Percentiles rank a stretch among this genome's conserved stretches.
These are phyloP conservation scores for Alternaria sp. DNA, from an alignment of 2,329 filamentous ascomycete genomes.

Conservation along the genomic window DNA sequence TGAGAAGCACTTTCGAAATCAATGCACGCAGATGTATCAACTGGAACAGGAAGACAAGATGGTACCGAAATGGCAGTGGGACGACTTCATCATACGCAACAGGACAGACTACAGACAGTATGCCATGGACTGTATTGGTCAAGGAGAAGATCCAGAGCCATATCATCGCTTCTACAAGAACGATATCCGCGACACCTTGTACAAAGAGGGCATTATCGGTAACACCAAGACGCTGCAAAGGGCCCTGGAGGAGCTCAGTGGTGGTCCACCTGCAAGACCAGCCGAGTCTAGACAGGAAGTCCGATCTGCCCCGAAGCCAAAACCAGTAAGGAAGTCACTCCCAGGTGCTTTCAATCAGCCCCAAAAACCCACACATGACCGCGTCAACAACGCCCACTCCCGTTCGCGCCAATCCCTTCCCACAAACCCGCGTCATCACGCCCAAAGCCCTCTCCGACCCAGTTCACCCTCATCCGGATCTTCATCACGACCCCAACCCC, in stretches of 20 bases:
- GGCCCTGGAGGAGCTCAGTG: slow-evolving; percentile 32
- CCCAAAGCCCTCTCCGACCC: not conserved
- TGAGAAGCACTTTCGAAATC: slow-evolving; percentile 39
- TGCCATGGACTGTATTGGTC: slow-evolving; percentile 24
- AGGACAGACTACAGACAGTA: slow-evolving; percentile 42
- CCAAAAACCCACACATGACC: not conserved
- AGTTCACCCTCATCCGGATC: not conserved
- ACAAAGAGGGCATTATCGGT: slow-evolving; percentile 31
- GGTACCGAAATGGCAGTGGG: slow-evolving; percentile 48
- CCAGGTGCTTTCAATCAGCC: slow-evolving; percentile 7
- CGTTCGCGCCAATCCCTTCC: slow-evolving; percentile 27
- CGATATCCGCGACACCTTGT: slow-evolving; percentile 33
- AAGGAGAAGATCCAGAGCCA: slow-evolving; percentile 29
- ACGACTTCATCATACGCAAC: slow-evolving; percentile 48
- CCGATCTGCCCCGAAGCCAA: not conserved
- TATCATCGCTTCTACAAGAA: slow-evolving; percentile 47
- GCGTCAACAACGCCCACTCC: not conserved
- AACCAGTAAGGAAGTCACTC: slow-evolving; percentile 10
- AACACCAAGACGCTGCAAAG: slow-evolving; percentile 21
- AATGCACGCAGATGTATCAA: slow-evolving; percentile 36
- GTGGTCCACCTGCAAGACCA: not conserved
- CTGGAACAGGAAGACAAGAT: slow-evolving; percentile 40
- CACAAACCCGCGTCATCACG: not conserved
- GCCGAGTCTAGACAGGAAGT: not conserved
- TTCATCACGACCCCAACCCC: not conserved